Evolutionary conservation across 1,139 yeast species (phyloP).

Genomic region (Diutina ranongensis): DNA sequence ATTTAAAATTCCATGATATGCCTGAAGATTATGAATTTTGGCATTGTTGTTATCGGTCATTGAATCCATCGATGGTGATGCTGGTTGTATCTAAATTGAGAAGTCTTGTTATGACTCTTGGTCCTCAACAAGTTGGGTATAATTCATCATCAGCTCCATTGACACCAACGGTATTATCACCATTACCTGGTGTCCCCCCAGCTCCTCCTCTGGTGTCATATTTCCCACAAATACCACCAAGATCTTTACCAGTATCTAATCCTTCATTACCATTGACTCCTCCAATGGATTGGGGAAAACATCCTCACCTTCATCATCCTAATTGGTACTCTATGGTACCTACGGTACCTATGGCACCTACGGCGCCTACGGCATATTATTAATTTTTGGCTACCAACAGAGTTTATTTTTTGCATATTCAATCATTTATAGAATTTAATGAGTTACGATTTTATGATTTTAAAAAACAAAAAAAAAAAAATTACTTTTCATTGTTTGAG

Average conservation of each 20-base stretch:
- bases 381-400: too few species aligned
- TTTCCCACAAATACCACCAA: background rate
- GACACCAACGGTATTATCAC: conserved; percentile 1
- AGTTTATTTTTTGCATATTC: background rate
- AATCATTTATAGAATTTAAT: background rate
- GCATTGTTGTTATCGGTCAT: background rate
- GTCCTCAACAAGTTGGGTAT: background rate
- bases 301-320: too few species aligned
- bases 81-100: background rate
- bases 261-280: background rate
- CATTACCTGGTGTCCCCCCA: background rate
- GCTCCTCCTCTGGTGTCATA: background rate
- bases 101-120: background rate
- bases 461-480: too few species aligned
- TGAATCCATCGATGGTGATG: background rate
- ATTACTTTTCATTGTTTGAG: too few species aligned
- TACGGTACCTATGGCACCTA: background rate
- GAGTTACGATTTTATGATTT: background rate
- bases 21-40: conserved; percentile 1
- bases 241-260: background rate
- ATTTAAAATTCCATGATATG: background rate
- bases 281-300: background rate
- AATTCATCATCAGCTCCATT: background rate
- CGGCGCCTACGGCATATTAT: background rate
- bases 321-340: background rate